Percentiles rank a stretch among this genome's conserved stretches.
These are phyloP conservation scores for Hemileia vastatrix DNA, from an alignment of 1,284 basidiomycete genomes.

Conservation along the genomic window DNA sequence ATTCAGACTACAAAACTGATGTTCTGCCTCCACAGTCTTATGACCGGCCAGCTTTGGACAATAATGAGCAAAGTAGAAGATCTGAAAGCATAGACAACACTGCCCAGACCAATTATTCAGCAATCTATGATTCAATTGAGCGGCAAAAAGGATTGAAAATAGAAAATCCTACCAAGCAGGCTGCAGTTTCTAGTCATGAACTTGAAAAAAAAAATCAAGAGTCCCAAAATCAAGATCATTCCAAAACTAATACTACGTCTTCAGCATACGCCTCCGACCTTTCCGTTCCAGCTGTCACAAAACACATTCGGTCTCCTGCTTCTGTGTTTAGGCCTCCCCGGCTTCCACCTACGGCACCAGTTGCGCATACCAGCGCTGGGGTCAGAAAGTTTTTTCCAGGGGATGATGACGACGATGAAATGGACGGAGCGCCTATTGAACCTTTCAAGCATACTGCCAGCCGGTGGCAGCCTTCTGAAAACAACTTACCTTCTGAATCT, in stretches of 20 bases:
- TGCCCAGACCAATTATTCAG: too few species aligned
- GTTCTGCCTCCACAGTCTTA: too few species aligned
- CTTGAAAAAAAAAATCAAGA: not conserved
- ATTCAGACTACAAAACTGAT: too few species aligned
- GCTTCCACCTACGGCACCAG: slow-evolving; percentile 20
- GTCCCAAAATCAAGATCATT: not conserved
- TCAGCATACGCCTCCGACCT: not conserved
- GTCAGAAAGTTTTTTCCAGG: slow-evolving; percentile 22
- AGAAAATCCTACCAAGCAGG: not conserved
- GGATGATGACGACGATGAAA: slow-evolving; percentile 18
- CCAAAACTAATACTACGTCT: not conserved
- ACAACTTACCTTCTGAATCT: too few species aligned
- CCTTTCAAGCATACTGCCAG: too few species aligned
- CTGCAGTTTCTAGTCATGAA: slow-evolving; percentile 1
- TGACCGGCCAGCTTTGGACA: too few species aligned
- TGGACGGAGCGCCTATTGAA: not conserved
- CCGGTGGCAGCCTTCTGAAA: too few species aligned
- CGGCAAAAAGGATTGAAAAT: not conserved
- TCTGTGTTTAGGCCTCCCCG: slow-evolving; percentile 8
- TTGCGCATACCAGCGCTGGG: slow-evolving; percentile 22
- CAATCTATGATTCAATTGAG: too few species aligned
- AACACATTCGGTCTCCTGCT: slow-evolving; percentile 4
- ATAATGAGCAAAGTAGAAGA: too few species aligned
- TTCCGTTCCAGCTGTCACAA: slow-evolving; percentile 8
- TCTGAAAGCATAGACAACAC: too few species aligned